A percentile compares a stretch with the other conserved stretches of the same genome.
phyloP scores from a whole-genome alignment of 768 basidiomycete genomes.

The Termitomyces sp. region DNA sequence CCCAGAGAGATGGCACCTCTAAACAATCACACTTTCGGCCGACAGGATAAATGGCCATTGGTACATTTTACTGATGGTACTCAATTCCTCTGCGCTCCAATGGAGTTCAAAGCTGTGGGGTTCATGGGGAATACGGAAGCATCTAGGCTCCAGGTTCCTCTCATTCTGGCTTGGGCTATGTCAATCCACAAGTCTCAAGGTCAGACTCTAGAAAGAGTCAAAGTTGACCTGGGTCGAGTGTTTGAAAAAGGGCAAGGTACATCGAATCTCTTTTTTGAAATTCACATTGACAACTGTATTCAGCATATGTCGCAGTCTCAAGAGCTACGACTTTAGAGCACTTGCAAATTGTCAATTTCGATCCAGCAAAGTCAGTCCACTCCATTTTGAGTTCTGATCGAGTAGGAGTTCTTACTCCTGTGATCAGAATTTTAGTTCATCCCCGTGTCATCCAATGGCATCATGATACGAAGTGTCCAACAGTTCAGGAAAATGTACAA shows the following conservation, averaged over 20 bases:
- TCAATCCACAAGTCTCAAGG: slow-evolving; percentile 89
- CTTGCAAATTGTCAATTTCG: slow-evolving; percentile 59
- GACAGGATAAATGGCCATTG: slow-evolving; percentile 46
- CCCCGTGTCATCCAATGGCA: slow-evolving; percentile 54
- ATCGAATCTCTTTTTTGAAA: not conserved
- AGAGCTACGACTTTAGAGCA: slow-evolving; percentile 60
- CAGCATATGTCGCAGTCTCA: slow-evolving; percentile 67
- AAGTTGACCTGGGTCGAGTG: slow-evolving; percentile 63
- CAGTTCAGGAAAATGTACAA: not conserved
- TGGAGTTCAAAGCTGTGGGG: slow-evolving; percentile 52
- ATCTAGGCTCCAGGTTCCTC: slow-evolving; percentile 49
- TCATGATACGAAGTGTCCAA: not conserved
- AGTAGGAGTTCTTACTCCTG: not conserved
- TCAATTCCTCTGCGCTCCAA: slow-evolving; percentile 45
- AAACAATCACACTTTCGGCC: slow-evolving; percentile 19
- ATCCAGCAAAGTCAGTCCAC: slow-evolving; percentile 22
- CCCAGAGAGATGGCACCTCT: slow-evolving; percentile 11
- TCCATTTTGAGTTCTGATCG: not conserved
- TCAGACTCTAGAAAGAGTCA: slow-evolving; percentile 76
- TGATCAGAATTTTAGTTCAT: slow-evolving; percentile 50
- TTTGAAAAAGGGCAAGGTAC: slow-evolving; percentile 79
- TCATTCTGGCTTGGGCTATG: slow-evolving; percentile 72
- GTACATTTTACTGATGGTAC: slow-evolving; percentile 49
- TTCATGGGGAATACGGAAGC: slow-evolving; percentile 54
- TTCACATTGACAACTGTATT: not conserved